Conservation (phyloP, 495 filamentous ascomycete species). For the Viridothelium virens region DNA sequence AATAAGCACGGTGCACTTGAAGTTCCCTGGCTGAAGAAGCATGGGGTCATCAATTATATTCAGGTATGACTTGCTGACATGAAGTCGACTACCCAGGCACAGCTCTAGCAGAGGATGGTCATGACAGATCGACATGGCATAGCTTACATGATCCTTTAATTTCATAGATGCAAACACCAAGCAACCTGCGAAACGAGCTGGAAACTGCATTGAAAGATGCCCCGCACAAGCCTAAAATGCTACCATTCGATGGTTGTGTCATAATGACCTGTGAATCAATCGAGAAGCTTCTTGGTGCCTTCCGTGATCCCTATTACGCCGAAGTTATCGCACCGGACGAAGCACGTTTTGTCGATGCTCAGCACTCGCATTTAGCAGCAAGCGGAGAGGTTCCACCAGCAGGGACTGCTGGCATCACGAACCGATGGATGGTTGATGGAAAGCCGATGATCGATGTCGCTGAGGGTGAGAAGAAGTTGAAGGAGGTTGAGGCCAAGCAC, state of each 20-base stretch:
- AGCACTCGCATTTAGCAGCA: neutral
- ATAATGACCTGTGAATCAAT: constrained; percentile 2
- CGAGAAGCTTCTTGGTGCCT: neutral
- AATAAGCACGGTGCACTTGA: neutral
- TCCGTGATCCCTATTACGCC: neutral
- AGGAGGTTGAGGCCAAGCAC: neutral
- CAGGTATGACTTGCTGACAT: neutral
- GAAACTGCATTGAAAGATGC: neutral
- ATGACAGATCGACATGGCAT: neutral
- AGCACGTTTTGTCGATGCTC: neutral
- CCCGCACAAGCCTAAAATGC: constrained; percentile 2
- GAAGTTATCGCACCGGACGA: neutral
- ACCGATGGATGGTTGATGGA: neutral
- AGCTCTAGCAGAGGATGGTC: neutral
- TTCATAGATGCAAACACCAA: neutral
- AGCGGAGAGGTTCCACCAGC: neutral
- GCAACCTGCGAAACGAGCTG: neutral
- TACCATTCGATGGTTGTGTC: constrained; percentile 1
- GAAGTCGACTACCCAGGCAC: no score
- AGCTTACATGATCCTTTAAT: neutral
- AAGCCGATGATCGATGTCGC: neutral
- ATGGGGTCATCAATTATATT: neutral
- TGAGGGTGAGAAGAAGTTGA: neutral
- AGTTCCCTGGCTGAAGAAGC: neutral
- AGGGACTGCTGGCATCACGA: neutral